Conservation (phyloP, 768 basidiomycete genomes). For the Cyathus striatus region DNA sequence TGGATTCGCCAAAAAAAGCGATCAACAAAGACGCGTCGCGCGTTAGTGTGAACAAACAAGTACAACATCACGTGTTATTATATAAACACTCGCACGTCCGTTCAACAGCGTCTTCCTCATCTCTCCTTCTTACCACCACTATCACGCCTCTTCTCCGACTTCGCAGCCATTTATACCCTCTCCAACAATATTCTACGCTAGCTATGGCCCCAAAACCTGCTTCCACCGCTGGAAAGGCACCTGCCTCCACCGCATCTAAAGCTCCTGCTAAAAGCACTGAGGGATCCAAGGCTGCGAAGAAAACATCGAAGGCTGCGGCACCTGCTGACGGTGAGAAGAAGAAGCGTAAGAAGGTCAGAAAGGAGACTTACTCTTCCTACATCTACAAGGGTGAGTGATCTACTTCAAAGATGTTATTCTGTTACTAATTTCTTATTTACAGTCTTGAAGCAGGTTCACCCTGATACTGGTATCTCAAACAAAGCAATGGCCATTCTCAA, state of each 20-base stretch:
- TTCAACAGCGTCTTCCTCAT: constrained; percentile 12
- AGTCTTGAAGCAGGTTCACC: constrained; percentile 98
- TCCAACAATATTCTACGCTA: constrained; percentile 5
- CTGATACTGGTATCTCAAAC: constrained; percentile 98
- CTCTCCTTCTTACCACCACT: constrained; percentile 29
- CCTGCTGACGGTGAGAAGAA: constrained; percentile 76
- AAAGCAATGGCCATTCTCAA: constrained; percentile 92
- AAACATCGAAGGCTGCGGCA: constrained; percentile 54
- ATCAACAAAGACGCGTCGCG: constrained; percentile 34
- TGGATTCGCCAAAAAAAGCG: constrained; percentile 14
- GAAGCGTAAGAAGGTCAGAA: constrained; percentile 81
- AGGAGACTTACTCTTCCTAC: constrained; percentile 93
- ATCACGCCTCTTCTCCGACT: constrained; percentile 11
- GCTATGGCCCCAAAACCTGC: constrained; percentile 79
- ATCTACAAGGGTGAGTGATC: constrained; percentile 80
- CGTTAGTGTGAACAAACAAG: constrained; percentile 32
- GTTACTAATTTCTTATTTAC: background rate
- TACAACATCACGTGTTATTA: constrained; percentile 40
- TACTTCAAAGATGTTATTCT: background rate
- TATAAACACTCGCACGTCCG: constrained; percentile 25
- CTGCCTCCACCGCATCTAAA: constrained; percentile 65
- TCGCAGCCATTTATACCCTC: constrained; percentile 6
- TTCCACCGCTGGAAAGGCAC: constrained; percentile 77
- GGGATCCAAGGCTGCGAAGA: constrained; percentile 72
- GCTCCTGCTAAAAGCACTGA: constrained; percentile 66